Percentiles rank a stretch among this genome's conserved stretches.
Conservation (phyloP, 202 grass and related monocot species). For the Schoenoplectus tabernaemontani region DNA sequence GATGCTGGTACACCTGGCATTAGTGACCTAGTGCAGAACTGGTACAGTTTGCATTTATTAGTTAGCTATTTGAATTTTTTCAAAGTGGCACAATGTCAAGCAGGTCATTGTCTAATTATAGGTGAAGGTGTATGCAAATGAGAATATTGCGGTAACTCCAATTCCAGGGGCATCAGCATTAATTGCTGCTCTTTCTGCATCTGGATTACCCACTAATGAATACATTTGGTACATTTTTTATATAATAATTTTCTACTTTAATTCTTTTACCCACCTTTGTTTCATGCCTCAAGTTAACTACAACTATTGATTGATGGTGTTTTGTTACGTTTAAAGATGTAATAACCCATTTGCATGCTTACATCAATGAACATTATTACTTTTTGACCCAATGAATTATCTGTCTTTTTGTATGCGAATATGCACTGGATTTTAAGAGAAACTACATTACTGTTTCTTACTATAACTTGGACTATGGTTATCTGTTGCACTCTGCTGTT, state of each 20-base stretch:
- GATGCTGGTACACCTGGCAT: conserved; percentile 92
- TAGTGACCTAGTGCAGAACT: conserved; percentile 83
- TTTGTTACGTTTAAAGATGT: not conserved
- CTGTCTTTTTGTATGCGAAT: not conserved
- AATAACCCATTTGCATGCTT: not conserved
- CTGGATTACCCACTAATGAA: conserved; percentile 72
- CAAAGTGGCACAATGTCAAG: not conserved
- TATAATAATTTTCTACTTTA: not conserved
- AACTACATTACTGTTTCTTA: not conserved
- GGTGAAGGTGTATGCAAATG: conserved; percentile 63
- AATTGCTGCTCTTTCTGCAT: conserved; percentile 76
- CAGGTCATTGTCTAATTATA: conserved; percentile 29
- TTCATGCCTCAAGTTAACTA: not conserved
- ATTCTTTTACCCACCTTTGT: not conserved
- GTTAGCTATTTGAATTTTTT: not conserved
- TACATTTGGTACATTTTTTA: conserved; percentile 65
- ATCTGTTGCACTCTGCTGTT: not conserved
- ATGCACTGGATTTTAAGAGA: not conserved
- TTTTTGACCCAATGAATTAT: not conserved
- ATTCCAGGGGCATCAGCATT: conserved; percentile 77
- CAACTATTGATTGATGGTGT: not conserved
- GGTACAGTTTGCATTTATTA: conserved; percentile 29
- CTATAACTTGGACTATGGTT: conserved; percentile 4
- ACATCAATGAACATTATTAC: not conserved
- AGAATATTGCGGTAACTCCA: conserved; percentile 73